Percentiles rank a stretch among this genome's conserved stretches.
Conservation (phyloP, 768 basidiomycete species). For the Tulasnella sp. region DNA sequence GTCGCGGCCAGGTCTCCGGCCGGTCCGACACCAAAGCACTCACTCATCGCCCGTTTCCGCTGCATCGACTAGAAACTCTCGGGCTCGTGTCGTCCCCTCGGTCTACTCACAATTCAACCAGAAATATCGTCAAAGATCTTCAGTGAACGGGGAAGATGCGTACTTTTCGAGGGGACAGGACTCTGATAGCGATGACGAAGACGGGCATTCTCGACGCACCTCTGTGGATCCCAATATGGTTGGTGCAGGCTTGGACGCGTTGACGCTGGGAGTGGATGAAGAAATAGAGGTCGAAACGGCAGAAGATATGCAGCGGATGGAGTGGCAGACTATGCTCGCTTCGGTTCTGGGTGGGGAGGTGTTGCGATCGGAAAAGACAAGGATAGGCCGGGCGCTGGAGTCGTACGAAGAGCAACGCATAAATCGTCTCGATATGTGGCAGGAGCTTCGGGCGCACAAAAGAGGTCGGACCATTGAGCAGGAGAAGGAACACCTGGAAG, state of each 20-base stretch:
- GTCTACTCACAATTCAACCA: slow-evolving; percentile 16
- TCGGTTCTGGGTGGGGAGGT: slow-evolving; percentile 93
- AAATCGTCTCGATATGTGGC: slow-evolving; percentile 67
- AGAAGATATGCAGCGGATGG: slow-evolving; percentile 71
- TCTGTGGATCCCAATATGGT: slow-evolving; percentile 23
- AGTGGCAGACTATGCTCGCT: slow-evolving; percentile 93
- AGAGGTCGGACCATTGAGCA: slow-evolving; percentile 71
- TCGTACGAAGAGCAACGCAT: slow-evolving; percentile 59
- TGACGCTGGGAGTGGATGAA: slow-evolving; percentile 50
- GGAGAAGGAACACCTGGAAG: slow-evolving; percentile 71
- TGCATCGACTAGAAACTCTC: not conserved
- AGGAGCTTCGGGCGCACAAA: slow-evolving; percentile 80
- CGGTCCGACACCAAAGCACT: not conserved
- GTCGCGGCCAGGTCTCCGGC: not conserved
- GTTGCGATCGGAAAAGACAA: slow-evolving; percentile 86
- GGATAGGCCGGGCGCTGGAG: slow-evolving; percentile 73
- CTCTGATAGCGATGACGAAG: slow-evolving; percentile 63
- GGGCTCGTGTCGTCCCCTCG: not conserved
- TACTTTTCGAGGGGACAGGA: slow-evolving; percentile 10
- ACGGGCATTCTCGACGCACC: slow-evolving; percentile 21
- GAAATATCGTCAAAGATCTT: slow-evolving; percentile 1
- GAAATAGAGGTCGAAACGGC: slow-evolving; percentile 54
- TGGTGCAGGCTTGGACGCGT: slow-evolving; percentile 24
- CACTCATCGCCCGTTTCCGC: not conserved
- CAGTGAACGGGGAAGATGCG: slow-evolving; percentile 16